These are phyloP conservation scores for Curvularia hawaiiensis DNA, from an alignment of 2,329 filamentous ascomycete species.

Conservation along the genomic window DNA sequence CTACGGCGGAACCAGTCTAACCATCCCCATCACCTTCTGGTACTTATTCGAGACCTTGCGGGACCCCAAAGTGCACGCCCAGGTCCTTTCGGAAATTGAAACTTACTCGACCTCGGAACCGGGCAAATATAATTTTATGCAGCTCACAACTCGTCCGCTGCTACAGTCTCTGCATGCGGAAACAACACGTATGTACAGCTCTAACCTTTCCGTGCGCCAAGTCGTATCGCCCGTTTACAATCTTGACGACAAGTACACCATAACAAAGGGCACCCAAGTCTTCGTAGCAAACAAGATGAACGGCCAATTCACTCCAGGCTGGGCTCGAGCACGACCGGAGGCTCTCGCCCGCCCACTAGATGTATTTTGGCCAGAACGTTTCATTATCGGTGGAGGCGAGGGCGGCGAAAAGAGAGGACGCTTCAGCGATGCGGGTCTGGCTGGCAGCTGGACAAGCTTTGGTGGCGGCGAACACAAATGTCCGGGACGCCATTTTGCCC, in stretches of 20 bases:
- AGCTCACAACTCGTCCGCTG: slow-evolving; percentile 18
- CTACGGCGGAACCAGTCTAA: slow-evolving; percentile 22
- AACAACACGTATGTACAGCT: slow-evolving; percentile 16
- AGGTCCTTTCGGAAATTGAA: slow-evolving; percentile 4
- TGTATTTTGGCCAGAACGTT: slow-evolving; percentile 25
- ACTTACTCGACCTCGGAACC: neutral
- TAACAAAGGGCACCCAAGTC: slow-evolving; percentile 17
- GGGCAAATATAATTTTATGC: slow-evolving; percentile 12
- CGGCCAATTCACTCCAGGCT: slow-evolving; percentile 12
- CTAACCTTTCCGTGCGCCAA: slow-evolving; percentile 12
- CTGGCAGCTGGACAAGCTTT: slow-evolving; percentile 22
- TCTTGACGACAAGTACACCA: slow-evolving; percentile 20
- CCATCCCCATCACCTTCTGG: slow-evolving; percentile 24
- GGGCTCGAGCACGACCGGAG: slow-evolving; percentile 3
- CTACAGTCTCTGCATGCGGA: slow-evolving; percentile 26
- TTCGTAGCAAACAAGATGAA: slow-evolving; percentile 17
- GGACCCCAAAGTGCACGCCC: neutral
- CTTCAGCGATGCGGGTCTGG: slow-evolving; percentile 22
- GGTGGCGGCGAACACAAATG: slow-evolving; percentile 28
- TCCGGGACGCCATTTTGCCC: slow-evolving; percentile 23
- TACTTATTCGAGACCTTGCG: slow-evolving; percentile 21
- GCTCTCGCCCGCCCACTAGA: slow-evolving; percentile 8
- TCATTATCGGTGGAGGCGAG: slow-evolving; percentile 2
- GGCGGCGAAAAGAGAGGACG: slow-evolving; percentile 5
- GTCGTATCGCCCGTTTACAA: slow-evolving; percentile 11